A percentile compares a stretch with the other conserved stretches of the same genome.
Conservation (phyloP, 1,284 basidiomycete species). For the Marasmius sp. region DNA sequence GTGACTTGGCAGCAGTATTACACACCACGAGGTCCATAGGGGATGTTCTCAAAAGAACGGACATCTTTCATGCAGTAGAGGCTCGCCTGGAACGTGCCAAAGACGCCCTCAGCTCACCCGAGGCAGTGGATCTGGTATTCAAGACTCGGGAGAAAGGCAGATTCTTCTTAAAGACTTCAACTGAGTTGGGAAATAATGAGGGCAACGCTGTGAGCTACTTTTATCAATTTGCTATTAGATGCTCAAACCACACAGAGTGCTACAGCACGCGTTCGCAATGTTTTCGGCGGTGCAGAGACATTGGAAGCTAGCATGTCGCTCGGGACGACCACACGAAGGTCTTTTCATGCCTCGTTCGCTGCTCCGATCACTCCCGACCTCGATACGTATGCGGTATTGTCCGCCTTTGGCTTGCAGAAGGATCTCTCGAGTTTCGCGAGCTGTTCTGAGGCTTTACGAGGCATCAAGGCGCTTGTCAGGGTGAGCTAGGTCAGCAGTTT, state of each 20-base stretch:
- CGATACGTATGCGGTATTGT: slow-evolving; percentile 59
- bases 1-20: slow-evolving; percentile 62
- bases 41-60: slow-evolving; percentile 64
- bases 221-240: neutral
- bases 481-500: slow-evolving; percentile 48
- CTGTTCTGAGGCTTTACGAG: slow-evolving; percentile 66
- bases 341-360: slow-evolving; percentile 71
- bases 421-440: slow-evolving; percentile 75
- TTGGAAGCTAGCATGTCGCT: slow-evolving; percentile 83
- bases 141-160: slow-evolving; percentile 76
- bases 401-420: slow-evolving; percentile 61
- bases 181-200: slow-evolving; percentile 93
- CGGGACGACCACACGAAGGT: slow-evolving; percentile 86
- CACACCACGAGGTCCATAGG: slow-evolving; percentile 68
- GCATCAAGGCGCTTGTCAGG: slow-evolving; percentile 65
- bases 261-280: slow-evolving; percentile 81
- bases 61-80: slow-evolving; percentile 74
- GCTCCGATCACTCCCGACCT: slow-evolving; percentile 61
- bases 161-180: slow-evolving; percentile 83
- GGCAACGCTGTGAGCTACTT: slow-evolving; percentile 74
- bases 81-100: slow-evolving; percentile 69
- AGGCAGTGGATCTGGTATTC: slow-evolving; percentile 88
- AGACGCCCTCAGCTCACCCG: slow-evolving; percentile 53
- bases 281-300: slow-evolving; percentile 90
- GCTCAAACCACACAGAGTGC: slow-evolving; percentile 52